These are phyloP conservation scores for Cladophialophora carrionii DNA, from an alignment of 2,329 filamentous ascomycete species.

Conservation along the genomic window DNA sequence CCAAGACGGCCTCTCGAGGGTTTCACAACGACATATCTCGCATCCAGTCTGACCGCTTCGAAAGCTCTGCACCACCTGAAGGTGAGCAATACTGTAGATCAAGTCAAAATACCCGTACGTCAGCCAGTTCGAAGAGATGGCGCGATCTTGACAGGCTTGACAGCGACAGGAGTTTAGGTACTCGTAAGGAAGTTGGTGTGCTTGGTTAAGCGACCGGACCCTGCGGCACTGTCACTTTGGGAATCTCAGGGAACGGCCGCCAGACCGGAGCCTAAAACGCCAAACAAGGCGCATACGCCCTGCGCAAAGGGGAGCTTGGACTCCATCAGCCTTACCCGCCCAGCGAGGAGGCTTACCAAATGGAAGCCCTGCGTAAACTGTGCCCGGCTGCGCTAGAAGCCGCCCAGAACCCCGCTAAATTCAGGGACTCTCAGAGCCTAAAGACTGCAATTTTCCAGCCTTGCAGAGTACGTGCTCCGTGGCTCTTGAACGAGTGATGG, in stretches of 20 bases:
- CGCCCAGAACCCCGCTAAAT: not conserved
- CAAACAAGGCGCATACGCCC: not conserved
- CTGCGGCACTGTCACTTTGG: not conserved
- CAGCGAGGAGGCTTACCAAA: not conserved
- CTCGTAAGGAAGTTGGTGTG: not conserved
- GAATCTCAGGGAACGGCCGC: not conserved
- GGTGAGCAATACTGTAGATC: not conserved
- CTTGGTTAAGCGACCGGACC: not conserved
- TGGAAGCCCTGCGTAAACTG: not conserved
- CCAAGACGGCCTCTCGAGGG: not conserved
- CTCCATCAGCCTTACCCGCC: not conserved
- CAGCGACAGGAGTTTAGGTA: conserved; percentile 1
- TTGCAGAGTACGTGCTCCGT: not conserved
- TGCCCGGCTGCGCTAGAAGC: conserved; percentile 2
- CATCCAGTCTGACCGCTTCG: not conserved
- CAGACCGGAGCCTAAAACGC: not conserved
- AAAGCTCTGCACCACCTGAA: not conserved
- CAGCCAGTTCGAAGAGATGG: not conserved
- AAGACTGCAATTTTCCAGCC: not conserved
- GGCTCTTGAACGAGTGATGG: not conserved
- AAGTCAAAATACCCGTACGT: not conserved
- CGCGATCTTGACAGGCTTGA: not conserved
- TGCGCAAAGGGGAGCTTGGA: not conserved
- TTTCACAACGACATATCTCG: not conserved
- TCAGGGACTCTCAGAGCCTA: not conserved